Percentiles rank a stretch among this genome's conserved stretches.
Evolutionary conservation across 2,329 filamentous ascomycete genomes (phyloP).

Genomic region (Fusarium musae): DNA sequence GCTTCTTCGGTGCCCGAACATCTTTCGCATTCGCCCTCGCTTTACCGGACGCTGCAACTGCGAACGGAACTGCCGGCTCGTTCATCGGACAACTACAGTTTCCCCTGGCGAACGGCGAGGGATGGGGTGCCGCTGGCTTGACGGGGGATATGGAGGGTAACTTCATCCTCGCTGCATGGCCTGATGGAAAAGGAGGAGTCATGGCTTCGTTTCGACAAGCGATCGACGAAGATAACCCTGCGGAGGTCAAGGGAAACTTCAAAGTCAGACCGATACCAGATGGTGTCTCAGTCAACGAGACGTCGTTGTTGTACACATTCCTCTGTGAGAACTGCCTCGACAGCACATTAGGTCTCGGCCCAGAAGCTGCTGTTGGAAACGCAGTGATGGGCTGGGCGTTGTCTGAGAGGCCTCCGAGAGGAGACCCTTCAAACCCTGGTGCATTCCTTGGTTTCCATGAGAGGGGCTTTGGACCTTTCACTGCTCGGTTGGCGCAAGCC

Average conservation of each 20-base stretch:
- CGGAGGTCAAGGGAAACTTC: not conserved
- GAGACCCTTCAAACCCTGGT: not conserved
- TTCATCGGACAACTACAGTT: slow-evolving; percentile 9
- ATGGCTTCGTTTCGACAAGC: slow-evolving; percentile 16
- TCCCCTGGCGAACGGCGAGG: not conserved
- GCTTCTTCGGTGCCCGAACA: not conserved
- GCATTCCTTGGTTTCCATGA: slow-evolving; percentile 10
- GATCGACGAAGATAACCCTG: slow-evolving; percentile 6
- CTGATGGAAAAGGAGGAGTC: slow-evolving; percentile 9
- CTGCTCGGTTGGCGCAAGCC: not conserved
- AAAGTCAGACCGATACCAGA: slow-evolving; percentile 9
- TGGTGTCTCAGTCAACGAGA: slow-evolving; percentile 3
- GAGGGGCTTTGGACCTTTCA: not conserved
- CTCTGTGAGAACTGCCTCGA: slow-evolving; percentile 14
- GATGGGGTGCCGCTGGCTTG: slow-evolving; percentile 11
- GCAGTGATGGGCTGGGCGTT: slow-evolving; percentile 15
- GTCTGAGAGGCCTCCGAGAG: not conserved
- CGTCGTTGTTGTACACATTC: not conserved
- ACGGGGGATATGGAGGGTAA: slow-evolving; percentile 17
- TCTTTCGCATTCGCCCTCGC: not conserved
- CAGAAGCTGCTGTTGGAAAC: not conserved
- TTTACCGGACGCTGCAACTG: not conserved
- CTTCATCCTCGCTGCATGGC: slow-evolving; percentile 11
- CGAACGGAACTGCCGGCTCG: not conserved
- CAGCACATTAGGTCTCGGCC: not conserved